Evolutionary conservation across 2,329 filamentous ascomycete species (phyloP).

Genomic region (Boeremia lycopersici): DNA sequence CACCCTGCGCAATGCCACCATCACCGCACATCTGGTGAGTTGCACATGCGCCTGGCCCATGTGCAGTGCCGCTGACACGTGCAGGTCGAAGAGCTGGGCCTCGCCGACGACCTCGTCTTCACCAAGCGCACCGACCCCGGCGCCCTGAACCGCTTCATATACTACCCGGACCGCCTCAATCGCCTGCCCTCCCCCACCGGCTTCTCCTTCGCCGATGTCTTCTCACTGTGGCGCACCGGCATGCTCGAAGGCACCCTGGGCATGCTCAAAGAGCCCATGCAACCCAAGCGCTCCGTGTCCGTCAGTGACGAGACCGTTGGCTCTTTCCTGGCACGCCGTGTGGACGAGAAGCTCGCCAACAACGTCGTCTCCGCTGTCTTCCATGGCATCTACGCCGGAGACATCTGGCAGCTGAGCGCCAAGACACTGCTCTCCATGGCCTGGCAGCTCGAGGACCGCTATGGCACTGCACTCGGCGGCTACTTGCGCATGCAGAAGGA

Average conservation of each 20-base stretch:
- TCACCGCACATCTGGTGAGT: conserved; percentile 73
- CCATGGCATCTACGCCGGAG: conserved; percentile 92
- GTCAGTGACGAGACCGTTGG: conserved; percentile 73
- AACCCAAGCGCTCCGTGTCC: conserved; percentile 39
- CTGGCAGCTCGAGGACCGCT: conserved; percentile 56
- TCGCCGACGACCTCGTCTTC: conserved; percentile 63
- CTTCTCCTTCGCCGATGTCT: conserved; percentile 37
- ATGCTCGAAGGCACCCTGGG: conserved; percentile 58
- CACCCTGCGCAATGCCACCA: conserved; percentile 72
- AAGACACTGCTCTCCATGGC: conserved; percentile 63
- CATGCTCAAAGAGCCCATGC: conserved; percentile 46
- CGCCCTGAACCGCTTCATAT: conserved; percentile 75
- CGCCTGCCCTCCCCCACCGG: conserved; percentile 34
- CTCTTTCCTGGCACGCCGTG: conserved; percentile 64
- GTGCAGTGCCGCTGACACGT: conserved; percentile 12
- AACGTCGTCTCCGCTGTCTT: conserved; percentile 76
- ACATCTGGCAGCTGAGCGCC: conserved; percentile 79
- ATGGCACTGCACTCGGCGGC: conserved; percentile 40
- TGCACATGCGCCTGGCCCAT: neutral
- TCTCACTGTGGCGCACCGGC: conserved; percentile 57
- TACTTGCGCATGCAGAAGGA: conserved; percentile 28
- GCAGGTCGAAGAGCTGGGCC: conserved; percentile 63
- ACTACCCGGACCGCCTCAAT: conserved; percentile 84
- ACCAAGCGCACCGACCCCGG: conserved; percentile 58
- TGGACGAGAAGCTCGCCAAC: conserved; percentile 64